Evolutionary conservation across 2,329 filamentous ascomycete genomes (phyloP).

Genomic region (Pleoardoris graminearum): DNA sequence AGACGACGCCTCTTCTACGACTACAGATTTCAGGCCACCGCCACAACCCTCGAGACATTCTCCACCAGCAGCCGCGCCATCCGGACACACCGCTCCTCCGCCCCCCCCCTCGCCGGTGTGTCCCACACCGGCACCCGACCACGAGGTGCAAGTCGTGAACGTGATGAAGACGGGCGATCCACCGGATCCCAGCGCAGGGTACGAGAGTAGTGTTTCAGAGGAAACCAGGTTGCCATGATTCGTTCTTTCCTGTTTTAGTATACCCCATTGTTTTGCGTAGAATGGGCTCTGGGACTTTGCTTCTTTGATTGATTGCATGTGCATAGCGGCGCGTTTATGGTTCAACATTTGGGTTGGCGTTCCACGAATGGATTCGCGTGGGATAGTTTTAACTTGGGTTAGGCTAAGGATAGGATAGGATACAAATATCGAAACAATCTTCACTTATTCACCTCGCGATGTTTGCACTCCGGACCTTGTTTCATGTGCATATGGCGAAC

Average conservation of each 20-base stretch:
- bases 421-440: neutral
- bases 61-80: neutral
- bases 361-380: neutral
- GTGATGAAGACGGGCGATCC: conserved; percentile 7
- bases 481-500: no score
- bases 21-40: neutral
- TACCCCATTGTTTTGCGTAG: neutral
- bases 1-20: conserved; percentile 15
- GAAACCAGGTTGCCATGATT: conserved; percentile 4
- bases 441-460: no score
- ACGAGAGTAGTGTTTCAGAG: conserved; percentile 3
- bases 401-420: neutral
- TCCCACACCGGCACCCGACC: neutral
- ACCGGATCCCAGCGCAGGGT: conserved; percentile 4
- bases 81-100: neutral
- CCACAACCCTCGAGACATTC: neutral
- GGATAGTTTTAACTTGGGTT: neutral
- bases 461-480: no score
- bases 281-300: neutral
- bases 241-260: neutral
- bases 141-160: neutral
- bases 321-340: conserved; percentile 7
- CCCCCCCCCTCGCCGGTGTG: neutral
- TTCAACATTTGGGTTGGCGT: neutral
- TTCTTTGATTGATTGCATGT: conserved; percentile 5